phyloP scores from a whole-genome alignment of 169 alveolate species.

The Eimeria acervulina region DNA sequence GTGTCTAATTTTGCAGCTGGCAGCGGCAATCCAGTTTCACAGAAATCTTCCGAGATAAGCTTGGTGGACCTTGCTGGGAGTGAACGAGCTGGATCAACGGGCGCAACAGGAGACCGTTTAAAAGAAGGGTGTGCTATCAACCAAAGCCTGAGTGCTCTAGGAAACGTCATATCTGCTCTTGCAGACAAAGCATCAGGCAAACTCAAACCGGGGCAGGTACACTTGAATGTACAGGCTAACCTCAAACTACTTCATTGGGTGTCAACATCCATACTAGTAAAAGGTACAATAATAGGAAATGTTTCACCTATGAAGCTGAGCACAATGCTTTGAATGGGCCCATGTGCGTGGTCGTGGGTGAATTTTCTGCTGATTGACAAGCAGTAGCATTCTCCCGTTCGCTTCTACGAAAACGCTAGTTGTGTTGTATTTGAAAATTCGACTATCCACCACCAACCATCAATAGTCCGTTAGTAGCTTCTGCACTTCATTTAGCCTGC shows the following conservation, averaged over 20 bases:
- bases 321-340: not conserved
- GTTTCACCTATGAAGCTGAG: not conserved
- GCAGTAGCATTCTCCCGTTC: not conserved
- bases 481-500: not conserved
- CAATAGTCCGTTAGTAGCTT: not conserved
- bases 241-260: not conserved
- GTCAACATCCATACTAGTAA: not conserved
- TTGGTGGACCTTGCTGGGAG: constrained; percentile 98
- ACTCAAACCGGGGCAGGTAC: constrained; percentile 87
- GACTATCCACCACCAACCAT: not conserved
- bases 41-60: constrained; percentile 93
- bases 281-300: not conserved
- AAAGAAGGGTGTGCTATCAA: constrained; percentile 97
- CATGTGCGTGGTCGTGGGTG: not conserved
- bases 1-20: constrained; percentile 8
- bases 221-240: not conserved
- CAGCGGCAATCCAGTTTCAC: constrained; percentile 79
- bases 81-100: constrained; percentile 96
- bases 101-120: constrained; percentile 95
- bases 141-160: constrained; percentile 92
- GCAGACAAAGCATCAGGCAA: constrained; percentile 95
- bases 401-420: not conserved
- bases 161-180: constrained; percentile 92
- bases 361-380: not conserved
- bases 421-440: not conserved